Evolutionary conservation across 2,329 filamentous ascomycete genomes (phyloP).

Genomic region (Fusarium tuaranense): DNA sequence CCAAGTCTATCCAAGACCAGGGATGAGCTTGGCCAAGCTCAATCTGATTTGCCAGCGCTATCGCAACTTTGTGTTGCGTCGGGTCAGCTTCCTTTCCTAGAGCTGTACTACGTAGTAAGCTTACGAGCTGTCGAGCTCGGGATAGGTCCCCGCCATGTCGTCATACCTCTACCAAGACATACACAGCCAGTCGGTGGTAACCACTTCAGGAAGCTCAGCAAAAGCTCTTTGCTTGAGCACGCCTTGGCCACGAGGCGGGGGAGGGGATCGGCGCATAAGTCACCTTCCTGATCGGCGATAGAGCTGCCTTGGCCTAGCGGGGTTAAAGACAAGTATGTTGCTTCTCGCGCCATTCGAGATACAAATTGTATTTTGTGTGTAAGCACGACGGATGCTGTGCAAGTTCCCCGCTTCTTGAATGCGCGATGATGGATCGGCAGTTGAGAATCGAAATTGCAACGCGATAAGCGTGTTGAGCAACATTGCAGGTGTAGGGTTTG

Average conservation of each 20-base stretch:
- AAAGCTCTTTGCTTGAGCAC: not conserved
- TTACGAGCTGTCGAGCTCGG: slow-evolving; percentile 26
- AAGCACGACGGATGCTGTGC: not conserved
- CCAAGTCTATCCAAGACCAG: slow-evolving; percentile 5
- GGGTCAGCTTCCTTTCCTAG: slow-evolving; percentile 27
- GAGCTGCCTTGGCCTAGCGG: slow-evolving; percentile 21
- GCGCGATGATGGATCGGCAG: not conserved
- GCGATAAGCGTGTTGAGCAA: not conserved
- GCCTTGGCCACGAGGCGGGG: slow-evolving; percentile 29
- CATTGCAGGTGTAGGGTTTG: not conserved
- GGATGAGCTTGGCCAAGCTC: not conserved
- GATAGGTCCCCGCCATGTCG: slow-evolving; percentile 32
- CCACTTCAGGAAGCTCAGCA: slow-evolving; percentile 30
- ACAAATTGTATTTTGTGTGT: not conserved
- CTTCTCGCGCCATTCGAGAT: not conserved
- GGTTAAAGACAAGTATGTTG: not conserved
- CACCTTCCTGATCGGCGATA: slow-evolving; percentile 33
- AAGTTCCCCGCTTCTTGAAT: not conserved
- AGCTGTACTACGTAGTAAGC: slow-evolving; percentile 18
- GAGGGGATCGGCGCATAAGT: slow-evolving; percentile 7
- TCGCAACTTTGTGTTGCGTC: slow-evolving; percentile 6
- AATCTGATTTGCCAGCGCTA: slow-evolving; percentile 24
- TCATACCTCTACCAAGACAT: slow-evolving; percentile 23
- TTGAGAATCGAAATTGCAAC: not conserved
- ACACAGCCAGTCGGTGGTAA: slow-evolving; percentile 13